Evolutionary conservation across 2,329 filamentous ascomycete genomes (phyloP).

Genomic region (Beauveria medogensis): DNA sequence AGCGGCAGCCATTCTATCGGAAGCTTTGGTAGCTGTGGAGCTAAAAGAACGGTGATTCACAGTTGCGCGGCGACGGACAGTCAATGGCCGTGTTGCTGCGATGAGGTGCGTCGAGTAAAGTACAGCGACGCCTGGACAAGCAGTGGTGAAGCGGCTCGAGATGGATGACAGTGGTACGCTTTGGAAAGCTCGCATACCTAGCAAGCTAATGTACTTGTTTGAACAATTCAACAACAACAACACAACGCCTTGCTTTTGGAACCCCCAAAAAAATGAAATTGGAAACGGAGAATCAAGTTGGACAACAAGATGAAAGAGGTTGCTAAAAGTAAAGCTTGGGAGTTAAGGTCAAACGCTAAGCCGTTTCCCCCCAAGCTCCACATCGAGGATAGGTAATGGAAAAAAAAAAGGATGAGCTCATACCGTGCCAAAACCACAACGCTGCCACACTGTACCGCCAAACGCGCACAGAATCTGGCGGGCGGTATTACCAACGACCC

Average conservation of each 20-base stretch:
- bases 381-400: background rate
- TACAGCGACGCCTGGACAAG: background rate
- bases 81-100: background rate
- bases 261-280: background rate
- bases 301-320: background rate
- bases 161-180: background rate
- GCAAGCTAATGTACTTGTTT: background rate
- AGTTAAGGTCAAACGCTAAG: background rate
- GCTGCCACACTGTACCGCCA: slow-evolving; percentile 13
- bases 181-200: slow-evolving; percentile 4
- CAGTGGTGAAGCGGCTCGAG: background rate
- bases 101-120: background rate
- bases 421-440: slow-evolving; percentile 22
- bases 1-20: slow-evolving; percentile 2
- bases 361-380: background rate
- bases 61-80: background rate
- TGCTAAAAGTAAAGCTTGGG: background rate
- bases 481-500: no score
- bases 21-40: background rate
- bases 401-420: slow-evolving; percentile 23
- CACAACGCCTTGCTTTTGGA: background rate
- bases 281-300: background rate
- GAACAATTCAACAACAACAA: background rate
- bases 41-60: background rate
- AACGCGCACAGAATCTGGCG: slow-evolving; percentile 4